Base-by-base conservation (phyloP, 2,329 filamentous ascomycete genomes). In the Fonsecaea monophora region DNA sequence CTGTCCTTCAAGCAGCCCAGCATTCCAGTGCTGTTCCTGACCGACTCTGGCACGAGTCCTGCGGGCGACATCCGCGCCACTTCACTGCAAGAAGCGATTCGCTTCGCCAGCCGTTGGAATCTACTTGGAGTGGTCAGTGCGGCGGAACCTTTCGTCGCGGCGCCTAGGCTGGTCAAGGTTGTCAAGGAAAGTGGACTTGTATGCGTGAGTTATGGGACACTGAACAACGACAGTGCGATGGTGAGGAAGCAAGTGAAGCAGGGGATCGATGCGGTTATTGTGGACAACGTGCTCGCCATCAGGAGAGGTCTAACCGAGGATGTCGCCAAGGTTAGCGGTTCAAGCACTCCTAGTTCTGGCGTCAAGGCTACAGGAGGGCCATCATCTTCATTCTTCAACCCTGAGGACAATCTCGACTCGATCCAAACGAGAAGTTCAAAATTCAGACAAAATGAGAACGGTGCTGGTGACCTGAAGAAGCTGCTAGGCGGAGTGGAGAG, bases 261-360 rank as follows among this genome's bases (percentile, higher is more conserved):
- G 79, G 94, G 95, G 56, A 97, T 99, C 68, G 95, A 99, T 76
- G 95, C 95, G 1, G 94, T 99, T 62, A 99, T 99, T 75, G 95
- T 98, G 13, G 95, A 99, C 77, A 95, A 88, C 69, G 94, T 99
- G 2, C 86, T 98, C 35, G 92, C 92, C 48, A 97, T 99, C 72
- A 89, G 94, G 55, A 93, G 97, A 79, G 94, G 92, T 0, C 84
- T 99, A 68, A 95, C 92, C 1, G 80, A 81, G 64, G 63, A 60
- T 21, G 66, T 62, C 30, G 65, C 59, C 9, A 61, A 53, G 48
- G n/a, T 40, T 7, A 61, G 35, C 42, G 59, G 59, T 15, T 25
- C 35, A 15, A 55, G 53, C n/a, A 55, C 30, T 35, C 30, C 30
- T 37, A 35, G 7, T n/a, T 32, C 53, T 15, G 53, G 53, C 9